Conservation (phyloP, 352 stramenopile species). For the Pythium guiyangense region DNA sequence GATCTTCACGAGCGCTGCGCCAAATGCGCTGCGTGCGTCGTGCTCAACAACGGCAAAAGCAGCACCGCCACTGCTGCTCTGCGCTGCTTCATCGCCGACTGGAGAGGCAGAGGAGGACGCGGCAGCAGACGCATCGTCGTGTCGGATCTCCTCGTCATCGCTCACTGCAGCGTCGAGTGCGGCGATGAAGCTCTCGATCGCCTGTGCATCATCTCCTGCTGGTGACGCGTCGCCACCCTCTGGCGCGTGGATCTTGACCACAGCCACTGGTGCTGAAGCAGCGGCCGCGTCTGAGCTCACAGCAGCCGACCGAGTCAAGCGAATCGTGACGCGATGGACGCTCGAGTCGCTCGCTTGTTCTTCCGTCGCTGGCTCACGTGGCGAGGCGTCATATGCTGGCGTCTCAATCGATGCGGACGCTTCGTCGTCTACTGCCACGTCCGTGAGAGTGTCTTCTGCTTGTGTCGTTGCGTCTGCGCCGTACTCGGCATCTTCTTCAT, state of each 20-base stretch:
- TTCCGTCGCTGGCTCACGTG: too few species aligned
- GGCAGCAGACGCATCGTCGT: not conserved
- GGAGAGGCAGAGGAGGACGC: not conserved
- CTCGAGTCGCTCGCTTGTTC: too few species aligned
- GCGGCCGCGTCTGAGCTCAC: too few species aligned
- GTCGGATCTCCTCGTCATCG: not conserved
- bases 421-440: not conserved
- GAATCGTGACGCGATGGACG: too few species aligned
- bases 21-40: not conserved
- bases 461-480: not conserved
- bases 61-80: not conserved
- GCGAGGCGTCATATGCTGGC: not conserved
- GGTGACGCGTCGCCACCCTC: too few species aligned
- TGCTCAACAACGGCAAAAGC: not conserved
- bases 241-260: too few species aligned
- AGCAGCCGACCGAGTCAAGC: too few species aligned
- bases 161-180: not conserved
- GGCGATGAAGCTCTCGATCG: too few species aligned
- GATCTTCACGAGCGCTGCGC: not conserved
- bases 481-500: not conserved
- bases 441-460: not conserved
- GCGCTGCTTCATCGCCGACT: not conserved
- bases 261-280: too few species aligned
- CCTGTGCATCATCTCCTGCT: too few species aligned
- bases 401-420: not conserved